Conservation (phyloP, 2,329 filamentous ascomycete species). For the Dactylonectria estremocensis region DNA sequence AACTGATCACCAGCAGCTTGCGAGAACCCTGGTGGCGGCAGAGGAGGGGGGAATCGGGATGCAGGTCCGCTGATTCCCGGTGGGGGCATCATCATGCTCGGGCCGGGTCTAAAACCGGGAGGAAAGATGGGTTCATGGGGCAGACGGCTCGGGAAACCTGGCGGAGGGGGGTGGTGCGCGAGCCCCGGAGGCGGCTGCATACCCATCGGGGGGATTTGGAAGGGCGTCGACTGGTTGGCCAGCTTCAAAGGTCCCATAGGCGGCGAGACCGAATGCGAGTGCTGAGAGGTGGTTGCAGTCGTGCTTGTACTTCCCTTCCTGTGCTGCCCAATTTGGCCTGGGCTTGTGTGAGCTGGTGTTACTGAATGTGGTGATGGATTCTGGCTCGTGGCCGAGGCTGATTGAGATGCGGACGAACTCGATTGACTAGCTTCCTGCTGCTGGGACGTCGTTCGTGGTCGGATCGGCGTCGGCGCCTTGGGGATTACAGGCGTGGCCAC, state of each 20-base stretch:
- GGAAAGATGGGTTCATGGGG: conserved; percentile 67
- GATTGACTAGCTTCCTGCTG: conserved; percentile 82
- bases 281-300: conserved; percentile 48
- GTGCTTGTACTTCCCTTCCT: conserved; percentile 73
- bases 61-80: conserved; percentile 65
- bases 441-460: conserved; percentile 83
- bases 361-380: conserved; percentile 72
- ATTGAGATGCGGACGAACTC: conserved; percentile 79
- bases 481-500: conserved; percentile 86
- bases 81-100: conserved; percentile 65
- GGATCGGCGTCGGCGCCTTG: conserved; percentile 86
- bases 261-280: conserved; percentile 70
- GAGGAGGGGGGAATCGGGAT: conserved; percentile 60
- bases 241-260: conserved; percentile 57
- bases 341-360: conserved; percentile 76
- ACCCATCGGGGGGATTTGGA: conserved; percentile 68
- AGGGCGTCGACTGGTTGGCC: conserved; percentile 62
- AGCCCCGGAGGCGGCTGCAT: conserved; percentile 64
- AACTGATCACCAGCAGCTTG: conserved; percentile 52
- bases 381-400: conserved; percentile 68
- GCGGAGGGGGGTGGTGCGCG: conserved; percentile 55
- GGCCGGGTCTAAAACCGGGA: conserved; percentile 63
- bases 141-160: conserved; percentile 71
- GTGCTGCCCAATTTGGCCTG: conserved; percentile 73
- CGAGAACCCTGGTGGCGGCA: conserved; percentile 57